Conservation (phyloP, 2,329 filamentous ascomycete genomes). For the Fusarium bulbicola region DNA sequence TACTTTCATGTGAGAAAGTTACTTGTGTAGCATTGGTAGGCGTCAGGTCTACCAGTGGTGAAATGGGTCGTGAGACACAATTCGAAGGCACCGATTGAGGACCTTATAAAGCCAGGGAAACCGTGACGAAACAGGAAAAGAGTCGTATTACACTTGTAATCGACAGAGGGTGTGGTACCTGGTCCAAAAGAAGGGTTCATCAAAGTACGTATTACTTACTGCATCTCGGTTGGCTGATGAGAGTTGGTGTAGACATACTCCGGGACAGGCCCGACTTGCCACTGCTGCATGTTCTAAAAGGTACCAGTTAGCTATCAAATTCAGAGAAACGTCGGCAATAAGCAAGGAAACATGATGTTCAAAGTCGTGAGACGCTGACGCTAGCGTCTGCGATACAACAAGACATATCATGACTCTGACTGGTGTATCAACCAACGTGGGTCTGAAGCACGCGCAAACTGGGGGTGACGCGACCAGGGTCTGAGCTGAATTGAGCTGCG, state of each 20-base stretch:
- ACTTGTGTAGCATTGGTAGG: slow-evolving; percentile 18
- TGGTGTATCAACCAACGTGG: slow-evolving; percentile 37
- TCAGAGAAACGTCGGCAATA: slow-evolving; percentile 1
- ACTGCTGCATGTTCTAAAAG: slow-evolving; percentile 66
- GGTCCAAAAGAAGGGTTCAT: slow-evolving; percentile 44
- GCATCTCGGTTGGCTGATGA: slow-evolving; percentile 65
- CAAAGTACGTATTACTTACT: slow-evolving; percentile 65
- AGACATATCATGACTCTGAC: slow-evolving; percentile 28
- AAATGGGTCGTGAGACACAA: slow-evolving; percentile 20
- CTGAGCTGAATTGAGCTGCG: slow-evolving; percentile 23
- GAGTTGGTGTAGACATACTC: slow-evolving; percentile 66
- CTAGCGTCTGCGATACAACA: slow-evolving; percentile 18
- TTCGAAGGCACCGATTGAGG: not conserved
- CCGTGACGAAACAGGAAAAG: slow-evolving; percentile 30
- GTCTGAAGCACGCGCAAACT: slow-evolving; percentile 38
- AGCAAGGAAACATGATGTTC: slow-evolving; percentile 16
- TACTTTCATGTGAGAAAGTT: slow-evolving; percentile 22
- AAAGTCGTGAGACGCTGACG: slow-evolving; percentile 17
- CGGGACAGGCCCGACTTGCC: slow-evolving; percentile 68
- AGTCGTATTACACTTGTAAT: slow-evolving; percentile 31
- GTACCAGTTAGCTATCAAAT: slow-evolving; percentile 35
- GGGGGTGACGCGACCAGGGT: slow-evolving; percentile 42
- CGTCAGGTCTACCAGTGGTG: slow-evolving; percentile 29
- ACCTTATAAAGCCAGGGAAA: slow-evolving; percentile 7
- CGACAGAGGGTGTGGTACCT: slow-evolving; percentile 19